Percentiles rank a stretch among this genome's conserved stretches.
Evolutionary conservation across 163 green algal species (phyloP).

Genomic region (Scenedesmus sp.): DNA sequence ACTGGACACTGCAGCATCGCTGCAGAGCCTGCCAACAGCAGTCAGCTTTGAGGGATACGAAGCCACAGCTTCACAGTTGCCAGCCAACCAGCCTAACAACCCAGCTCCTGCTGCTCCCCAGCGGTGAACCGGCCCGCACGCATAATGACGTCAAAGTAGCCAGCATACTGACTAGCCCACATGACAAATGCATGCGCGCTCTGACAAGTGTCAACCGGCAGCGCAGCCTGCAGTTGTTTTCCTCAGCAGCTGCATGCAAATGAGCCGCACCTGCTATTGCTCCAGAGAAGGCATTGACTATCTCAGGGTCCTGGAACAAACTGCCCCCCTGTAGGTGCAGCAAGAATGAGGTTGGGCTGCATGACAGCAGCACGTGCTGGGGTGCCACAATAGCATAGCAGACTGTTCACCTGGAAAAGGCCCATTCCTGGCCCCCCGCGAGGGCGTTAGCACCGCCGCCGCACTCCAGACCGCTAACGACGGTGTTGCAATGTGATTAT

Average conservation of each 20-base stretch:
- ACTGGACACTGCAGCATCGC: no score
- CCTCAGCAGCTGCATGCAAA: background rate
- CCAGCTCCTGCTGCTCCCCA: background rate
- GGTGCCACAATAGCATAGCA: background rate
- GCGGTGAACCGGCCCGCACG: background rate
- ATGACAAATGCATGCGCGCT: background rate
- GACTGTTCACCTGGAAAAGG: slow-evolving; percentile 33
- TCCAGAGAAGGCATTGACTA: slow-evolving; percentile 79
- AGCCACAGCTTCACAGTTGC: background rate
- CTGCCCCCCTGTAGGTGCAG: background rate
- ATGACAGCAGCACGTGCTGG: background rate
- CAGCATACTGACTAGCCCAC: no score
- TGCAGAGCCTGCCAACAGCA: no score
- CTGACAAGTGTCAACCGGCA: background rate
- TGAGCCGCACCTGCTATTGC: slow-evolving; percentile 68
- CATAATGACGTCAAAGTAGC: background rate
- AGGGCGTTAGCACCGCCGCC: background rate
- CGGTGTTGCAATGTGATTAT: background rate
- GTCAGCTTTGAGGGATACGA: background rate
- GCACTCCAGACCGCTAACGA: background rate
- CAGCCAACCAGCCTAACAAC: background rate
- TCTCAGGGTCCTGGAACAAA: slow-evolving; percentile 68
- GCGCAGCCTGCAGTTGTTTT: background rate
- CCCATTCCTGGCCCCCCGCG: slow-evolving; percentile 30
- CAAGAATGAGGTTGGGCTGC: background rate